Base-by-base conservation (phyloP, 2,329 filamentous ascomycete species). In the Lecanosticta acicola region DNA sequence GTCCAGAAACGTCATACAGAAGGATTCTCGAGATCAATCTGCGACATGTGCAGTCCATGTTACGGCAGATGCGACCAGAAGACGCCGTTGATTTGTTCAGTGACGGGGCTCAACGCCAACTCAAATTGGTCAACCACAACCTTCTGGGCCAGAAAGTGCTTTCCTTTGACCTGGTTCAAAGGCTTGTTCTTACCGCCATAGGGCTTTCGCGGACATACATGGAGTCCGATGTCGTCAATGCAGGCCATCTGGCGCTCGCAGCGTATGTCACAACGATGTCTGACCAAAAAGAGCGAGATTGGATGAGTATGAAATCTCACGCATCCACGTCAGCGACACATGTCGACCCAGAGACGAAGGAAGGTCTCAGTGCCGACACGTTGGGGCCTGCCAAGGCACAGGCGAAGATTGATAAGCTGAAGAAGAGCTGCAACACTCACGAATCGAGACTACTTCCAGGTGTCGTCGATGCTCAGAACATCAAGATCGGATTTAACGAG, bases 401-500 rank as follows among this genome's bases (percentile, higher is more conserved):
- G 45, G 40, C 35, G 42, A 54, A 19, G 18, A 44, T 80, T 14
- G 71, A 71, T 19, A 69, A 72, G 35, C 59, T 79, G 47, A 75
- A 71, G 50, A 74, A 74, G 58, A 80, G 73, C 34, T 81, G 78
- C 56, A 89, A 85, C 46, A 75, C 82, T 41, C 83, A 95, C 54
- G 93, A 97, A 66, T 87, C 87, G 65, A 84, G 83, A 56, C 75
- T 98, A 5, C 72, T 95, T 37, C 78, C 80, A 3, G 89, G 91
- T 8, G 83, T 97, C 2, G 81, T 95, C 29, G 81, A 95, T 60
- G 80, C 87, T 4, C 75, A 83, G 38, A 85, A 85, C 58, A 87
- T 98, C 54, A 82, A 82, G 50, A 94, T 87, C 0, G 94, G 87
- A 0, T 98, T 97, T 62, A 75, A 79, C 18, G 86, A 95, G 63